Evolutionary conservation across 306 rosid species (phyloP), one percentile per base, ranked within the genome.

Genomic region (Corylus americana): DNA sequence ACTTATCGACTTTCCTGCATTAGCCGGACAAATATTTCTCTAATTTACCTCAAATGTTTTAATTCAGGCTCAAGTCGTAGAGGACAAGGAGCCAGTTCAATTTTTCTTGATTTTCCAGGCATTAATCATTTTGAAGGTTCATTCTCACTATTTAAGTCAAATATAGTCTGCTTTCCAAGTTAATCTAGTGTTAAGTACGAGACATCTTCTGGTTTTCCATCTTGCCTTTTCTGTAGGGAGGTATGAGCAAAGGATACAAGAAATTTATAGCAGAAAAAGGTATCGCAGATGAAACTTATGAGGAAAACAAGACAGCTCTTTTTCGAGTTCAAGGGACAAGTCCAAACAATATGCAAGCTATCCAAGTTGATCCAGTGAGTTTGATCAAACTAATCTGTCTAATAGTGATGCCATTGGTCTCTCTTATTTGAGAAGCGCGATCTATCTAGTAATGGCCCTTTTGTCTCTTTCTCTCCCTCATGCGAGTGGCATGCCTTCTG

Each of bases 241-340:
- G 98, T 59, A 86, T 83, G 87, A 90, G 92, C 84, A 63, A 79
- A 62, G 82, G 88, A 82, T 94, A 91, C 88, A 92, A 82, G 79
- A 87, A 86, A 49, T 83, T 83, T 71, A 73, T 90, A 81, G 89
- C 89, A 70, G 93, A 88, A 82, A 73, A 84, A 70, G 89, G 89
- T 64, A 75, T 69, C 42, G 71, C 62, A 9, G 97, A 94, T 64
- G 92, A 94, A 78, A 88, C 92, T 29, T 88, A 87, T 78, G 83
- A 83, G 79, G 91, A 87, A 85, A 84, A 79, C 69, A 84, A 85
- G 79, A 87, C 72, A 70, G 95, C 97, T 68, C 86, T 94, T 48
- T 92, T 94, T 80, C 94, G 88, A 81, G 88, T 94, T 77, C 98
- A 91, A 91, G 98, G 98, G 69, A 91, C 88, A 13, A 89, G 89